These are phyloP conservation scores for Moelleriella libera DNA, from an alignment of 2,329 filamentous ascomycete species.

Conservation along the genomic window DNA sequence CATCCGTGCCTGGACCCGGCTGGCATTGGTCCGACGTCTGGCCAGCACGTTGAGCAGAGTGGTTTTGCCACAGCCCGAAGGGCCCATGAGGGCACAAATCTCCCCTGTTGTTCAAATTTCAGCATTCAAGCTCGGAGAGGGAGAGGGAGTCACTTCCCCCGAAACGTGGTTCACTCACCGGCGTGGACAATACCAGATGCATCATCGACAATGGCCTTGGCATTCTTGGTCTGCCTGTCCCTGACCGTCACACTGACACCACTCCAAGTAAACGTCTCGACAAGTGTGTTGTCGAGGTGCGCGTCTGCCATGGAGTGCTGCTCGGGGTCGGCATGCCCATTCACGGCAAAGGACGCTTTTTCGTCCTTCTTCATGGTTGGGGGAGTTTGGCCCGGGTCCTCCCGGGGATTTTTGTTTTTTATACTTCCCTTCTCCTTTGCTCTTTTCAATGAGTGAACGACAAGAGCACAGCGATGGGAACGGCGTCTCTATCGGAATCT, in stretches of 20 bases:
- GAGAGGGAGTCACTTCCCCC: neutral
- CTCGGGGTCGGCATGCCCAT: slow-evolving; percentile 6
- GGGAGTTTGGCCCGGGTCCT: too few relatives aligned
- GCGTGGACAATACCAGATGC: slow-evolving; percentile 51
- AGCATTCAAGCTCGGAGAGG: too few relatives aligned
- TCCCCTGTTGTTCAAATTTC: slow-evolving; percentile 33
- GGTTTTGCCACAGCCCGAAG: slow-evolving; percentile 62
- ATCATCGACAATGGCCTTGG: slow-evolving; percentile 47
- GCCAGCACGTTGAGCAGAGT: slow-evolving; percentile 73
- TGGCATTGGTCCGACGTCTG: slow-evolving; percentile 31
- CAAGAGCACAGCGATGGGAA: too few relatives aligned
- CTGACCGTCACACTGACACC: slow-evolving; percentile 58
- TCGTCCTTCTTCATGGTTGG: neutral
- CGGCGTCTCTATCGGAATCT: too few relatives aligned
- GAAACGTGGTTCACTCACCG: slow-evolving; percentile 21
- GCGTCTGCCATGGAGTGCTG: slow-evolving; percentile 18
- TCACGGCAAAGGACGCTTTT: neutral
- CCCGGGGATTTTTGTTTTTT: too few relatives aligned
- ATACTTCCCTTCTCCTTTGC: too few relatives aligned
- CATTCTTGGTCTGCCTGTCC: slow-evolving; percentile 49
- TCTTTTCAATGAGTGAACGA: too few relatives aligned
- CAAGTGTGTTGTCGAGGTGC: slow-evolving; percentile 47
- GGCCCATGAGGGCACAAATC: slow-evolving; percentile 70
- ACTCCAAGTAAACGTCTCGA: slow-evolving; percentile 52
- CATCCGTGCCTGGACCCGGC: slow-evolving; percentile 22